Evolutionary conservation across 1,139 yeast genomes (phyloP).

Genomic region (Yamadazyma trypodendri): DNA sequence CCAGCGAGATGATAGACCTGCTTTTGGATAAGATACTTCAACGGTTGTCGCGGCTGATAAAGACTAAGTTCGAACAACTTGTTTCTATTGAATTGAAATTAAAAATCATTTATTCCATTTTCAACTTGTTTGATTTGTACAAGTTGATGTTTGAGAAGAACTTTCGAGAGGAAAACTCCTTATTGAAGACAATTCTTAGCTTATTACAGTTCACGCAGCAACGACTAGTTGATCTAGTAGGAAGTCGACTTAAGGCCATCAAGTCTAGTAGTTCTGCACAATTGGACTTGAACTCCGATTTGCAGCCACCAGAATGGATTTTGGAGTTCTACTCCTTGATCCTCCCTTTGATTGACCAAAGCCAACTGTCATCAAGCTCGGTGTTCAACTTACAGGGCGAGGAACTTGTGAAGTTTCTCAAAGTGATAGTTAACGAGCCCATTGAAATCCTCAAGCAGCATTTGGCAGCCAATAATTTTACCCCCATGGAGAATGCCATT

Average conservation of each 20-base stretch:
- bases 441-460: constrained; percentile 42
- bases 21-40: constrained; percentile 32
- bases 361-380: constrained; percentile 28
- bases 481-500: constrained; percentile 38
- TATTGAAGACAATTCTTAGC: constrained; percentile 25
- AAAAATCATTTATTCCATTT: constrained; percentile 54
- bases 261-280: constrained; percentile 40
- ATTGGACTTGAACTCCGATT: constrained; percentile 43
- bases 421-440: constrained; percentile 48
- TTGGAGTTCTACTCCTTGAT: constrained; percentile 53
- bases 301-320: constrained; percentile 76
- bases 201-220: constrained; percentile 35
- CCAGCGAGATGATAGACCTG: constrained; percentile 27
- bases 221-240: constrained; percentile 39
- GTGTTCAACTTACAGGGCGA: constrained; percentile 37
- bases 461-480: constrained; percentile 26
- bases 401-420: constrained; percentile 31
- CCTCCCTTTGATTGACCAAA: constrained; percentile 49
- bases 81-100: constrained; percentile 65
- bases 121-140: constrained; percentile 66
- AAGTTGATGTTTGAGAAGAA: constrained; percentile 64
- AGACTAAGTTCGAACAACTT: constrained; percentile 61
- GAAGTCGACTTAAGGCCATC: constrained; percentile 42
- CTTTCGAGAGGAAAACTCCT: constrained; percentile 19
- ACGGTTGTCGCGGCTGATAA: constrained; percentile 41